Conservation (phyloP, 306 rosid species). For the Glycine latifolia region DNA sequence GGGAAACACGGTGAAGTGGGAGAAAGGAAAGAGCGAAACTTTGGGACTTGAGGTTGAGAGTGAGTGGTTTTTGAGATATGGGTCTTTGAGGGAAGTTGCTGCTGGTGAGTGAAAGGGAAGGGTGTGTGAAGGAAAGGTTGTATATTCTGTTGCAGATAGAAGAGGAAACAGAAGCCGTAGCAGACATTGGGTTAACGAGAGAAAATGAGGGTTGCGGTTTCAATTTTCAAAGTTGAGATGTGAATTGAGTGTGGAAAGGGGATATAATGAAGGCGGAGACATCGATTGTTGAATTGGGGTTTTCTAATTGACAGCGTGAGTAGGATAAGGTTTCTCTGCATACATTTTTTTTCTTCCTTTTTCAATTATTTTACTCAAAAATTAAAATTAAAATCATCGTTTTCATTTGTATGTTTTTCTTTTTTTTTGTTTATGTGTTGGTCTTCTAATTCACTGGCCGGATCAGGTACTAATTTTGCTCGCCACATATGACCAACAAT, state of each 20-base stretch:
- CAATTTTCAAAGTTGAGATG: background rate
- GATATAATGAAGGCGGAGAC: background rate
- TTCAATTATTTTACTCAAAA: too few species aligned
- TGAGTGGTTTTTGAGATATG: conserved; percentile 57
- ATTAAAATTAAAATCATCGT: too few species aligned
- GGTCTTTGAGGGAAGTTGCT: conserved; percentile 53
- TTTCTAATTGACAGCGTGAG: conserved; percentile 15
- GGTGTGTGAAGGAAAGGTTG: conserved; percentile 56
- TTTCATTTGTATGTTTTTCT: too few species aligned
- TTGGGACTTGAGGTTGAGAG: conserved; percentile 53
- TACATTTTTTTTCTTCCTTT: too few species aligned
- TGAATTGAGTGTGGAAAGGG: too few species aligned
- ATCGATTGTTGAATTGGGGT: conserved; percentile 27
- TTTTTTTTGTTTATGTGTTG: too few species aligned
- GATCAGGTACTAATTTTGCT: too few species aligned
- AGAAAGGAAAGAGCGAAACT: conserved; percentile 48
- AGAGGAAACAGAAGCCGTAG: conserved; percentile 55
- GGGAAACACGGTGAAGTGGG: conserved; percentile 51
- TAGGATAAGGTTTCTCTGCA: conserved; percentile 50
- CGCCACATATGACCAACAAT: too few species aligned
- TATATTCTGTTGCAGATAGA: conserved; percentile 61
- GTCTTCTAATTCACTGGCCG: too few species aligned
- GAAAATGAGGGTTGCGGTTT: background rate
- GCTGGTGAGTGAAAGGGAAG: conserved; percentile 55
- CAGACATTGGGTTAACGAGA: conserved; percentile 53